Evolutionary conservation across 352 stramenopile species (phyloP).

Genomic region (Pythium oligandrum): DNA sequence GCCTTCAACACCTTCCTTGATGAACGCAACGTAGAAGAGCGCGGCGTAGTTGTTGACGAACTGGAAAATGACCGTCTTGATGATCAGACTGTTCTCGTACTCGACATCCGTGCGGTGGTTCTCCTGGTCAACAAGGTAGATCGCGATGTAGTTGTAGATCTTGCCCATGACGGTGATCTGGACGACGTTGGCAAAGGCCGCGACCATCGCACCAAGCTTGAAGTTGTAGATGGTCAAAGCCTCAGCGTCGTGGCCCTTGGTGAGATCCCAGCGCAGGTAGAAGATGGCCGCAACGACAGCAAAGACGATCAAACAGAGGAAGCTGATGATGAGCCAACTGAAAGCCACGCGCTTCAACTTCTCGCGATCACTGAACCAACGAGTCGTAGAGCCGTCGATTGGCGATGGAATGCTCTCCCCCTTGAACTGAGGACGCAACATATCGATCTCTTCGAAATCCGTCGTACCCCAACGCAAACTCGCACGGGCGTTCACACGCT

Average conservation of each 20-base stretch:
- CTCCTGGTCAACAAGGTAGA: conserved; percentile 89
- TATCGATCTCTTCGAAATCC: conserved; percentile 62
- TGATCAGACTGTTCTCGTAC: conserved; percentile 90
- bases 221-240: conserved; percentile 59
- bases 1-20: conserved; percentile 79
- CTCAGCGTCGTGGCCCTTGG: conserved; percentile 49
- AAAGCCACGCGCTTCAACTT: conserved; percentile 71
- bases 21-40: conserved; percentile 92
- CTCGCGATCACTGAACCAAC: conserved; percentile 61
- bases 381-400: conserved; percentile 63
- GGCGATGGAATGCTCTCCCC: conserved; percentile 70
- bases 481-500: conserved; percentile 72
- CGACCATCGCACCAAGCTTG: conserved; percentile 66
- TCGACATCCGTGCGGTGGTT: conserved; percentile 89
- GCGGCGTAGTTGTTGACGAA: conserved; percentile 95
- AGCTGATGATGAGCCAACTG: conserved; percentile 72
- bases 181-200: conserved; percentile 63
- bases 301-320: conserved; percentile 75
- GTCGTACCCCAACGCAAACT: conserved; percentile 83
- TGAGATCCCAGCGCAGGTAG: conserved; percentile 70
- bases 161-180: conserved; percentile 90
- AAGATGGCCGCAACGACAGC: conserved; percentile 73
- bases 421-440: conserved; percentile 70
- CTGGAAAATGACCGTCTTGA: conserved; percentile 95
- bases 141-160: conserved; percentile 87